Percentiles rank a stretch among this genome's conserved stretches.
Conservation (phyloP, 2,329 filamentous ascomycete genomes). For the Raffaelea ambrosiae region DNA sequence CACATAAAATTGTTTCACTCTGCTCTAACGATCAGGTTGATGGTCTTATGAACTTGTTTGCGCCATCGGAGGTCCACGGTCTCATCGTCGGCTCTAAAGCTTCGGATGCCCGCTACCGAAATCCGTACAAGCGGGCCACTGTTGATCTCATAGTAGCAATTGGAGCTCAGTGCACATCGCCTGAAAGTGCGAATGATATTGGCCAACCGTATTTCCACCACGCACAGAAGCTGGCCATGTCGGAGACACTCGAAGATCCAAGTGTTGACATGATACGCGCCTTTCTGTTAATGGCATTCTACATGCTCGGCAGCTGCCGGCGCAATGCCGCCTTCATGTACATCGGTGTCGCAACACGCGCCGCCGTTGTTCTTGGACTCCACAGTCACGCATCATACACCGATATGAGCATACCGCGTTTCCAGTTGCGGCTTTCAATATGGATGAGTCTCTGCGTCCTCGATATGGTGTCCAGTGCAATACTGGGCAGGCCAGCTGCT, state of each 20-base stretch:
- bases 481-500: conserved; percentile 35
- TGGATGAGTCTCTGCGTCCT: conserved; percentile 39
- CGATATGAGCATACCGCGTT: conserved; percentile 4
- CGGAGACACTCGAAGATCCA: conserved; percentile 42
- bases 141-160: conserved; percentile 13
- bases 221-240: conserved; percentile 5
- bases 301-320: conserved; percentile 49
- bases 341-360: conserved; percentile 47
- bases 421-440: conserved; percentile 22
- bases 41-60: conserved; percentile 6
- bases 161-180: conserved; percentile 11
- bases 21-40: conserved; percentile 2
- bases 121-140: conserved; percentile 7
- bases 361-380: conserved; percentile 47
- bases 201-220: conserved; percentile 4
- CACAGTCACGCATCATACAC: conserved; percentile 25
- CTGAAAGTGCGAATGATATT: neutral
- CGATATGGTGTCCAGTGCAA: conserved; percentile 37
- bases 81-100: conserved; percentile 2
- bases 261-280: conserved; percentile 42
- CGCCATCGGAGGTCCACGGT: conserved; percentile 5
- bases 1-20: too few species aligned
- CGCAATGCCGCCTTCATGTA: conserved; percentile 56
- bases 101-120: conserved; percentile 3
- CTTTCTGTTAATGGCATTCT: conserved; percentile 50